A percentile compares a stretch with the other conserved stretches of the same genome.
phyloP scores from a whole-genome alignment of 148 eudicot genomes.

The Drosera capensis region DNA sequence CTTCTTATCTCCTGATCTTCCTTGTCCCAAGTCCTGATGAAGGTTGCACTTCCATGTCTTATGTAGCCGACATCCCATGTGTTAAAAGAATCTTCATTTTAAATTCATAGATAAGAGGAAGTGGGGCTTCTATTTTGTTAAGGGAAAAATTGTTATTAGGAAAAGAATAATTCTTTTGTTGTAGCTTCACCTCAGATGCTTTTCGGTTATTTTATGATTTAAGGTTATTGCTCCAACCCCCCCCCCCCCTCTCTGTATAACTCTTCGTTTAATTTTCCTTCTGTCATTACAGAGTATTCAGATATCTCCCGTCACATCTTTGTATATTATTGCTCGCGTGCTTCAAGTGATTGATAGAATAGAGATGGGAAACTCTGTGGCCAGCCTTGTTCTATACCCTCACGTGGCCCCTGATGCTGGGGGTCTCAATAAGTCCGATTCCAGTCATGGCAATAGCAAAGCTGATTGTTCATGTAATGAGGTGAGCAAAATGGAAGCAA shows the following conservation, averaged over 20 bases:
- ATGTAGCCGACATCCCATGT: too few species aligned
- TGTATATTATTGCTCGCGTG: constrained; percentile 24
- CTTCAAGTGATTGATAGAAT: constrained; percentile 35
- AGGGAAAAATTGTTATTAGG: too few species aligned
- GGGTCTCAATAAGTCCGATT: constrained; percentile 10
- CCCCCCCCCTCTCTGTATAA: background rate
- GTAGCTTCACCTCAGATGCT: too few species aligned
- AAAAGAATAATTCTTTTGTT: too few species aligned
- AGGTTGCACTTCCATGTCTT: too few species aligned
- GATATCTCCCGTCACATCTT: constrained; percentile 27
- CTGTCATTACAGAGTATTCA: constrained; percentile 21
- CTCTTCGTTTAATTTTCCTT: background rate
- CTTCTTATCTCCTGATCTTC: too few species aligned
- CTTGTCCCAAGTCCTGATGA: too few species aligned
- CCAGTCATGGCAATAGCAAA: constrained; percentile 6
- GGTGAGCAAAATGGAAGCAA: constrained; percentile 11
- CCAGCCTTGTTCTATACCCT: constrained; percentile 30
- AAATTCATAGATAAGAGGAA: too few species aligned
- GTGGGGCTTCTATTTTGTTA: too few species aligned
- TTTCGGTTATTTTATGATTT: too few species aligned
- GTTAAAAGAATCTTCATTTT: too few species aligned
- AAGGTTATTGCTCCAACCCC: too few species aligned
- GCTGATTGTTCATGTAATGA: constrained; percentile 9
- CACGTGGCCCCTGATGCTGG: constrained; percentile 13
- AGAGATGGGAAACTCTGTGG: constrained; percentile 30